Conservation (phyloP, 257 asterid species). For the Plantago major region DNA sequence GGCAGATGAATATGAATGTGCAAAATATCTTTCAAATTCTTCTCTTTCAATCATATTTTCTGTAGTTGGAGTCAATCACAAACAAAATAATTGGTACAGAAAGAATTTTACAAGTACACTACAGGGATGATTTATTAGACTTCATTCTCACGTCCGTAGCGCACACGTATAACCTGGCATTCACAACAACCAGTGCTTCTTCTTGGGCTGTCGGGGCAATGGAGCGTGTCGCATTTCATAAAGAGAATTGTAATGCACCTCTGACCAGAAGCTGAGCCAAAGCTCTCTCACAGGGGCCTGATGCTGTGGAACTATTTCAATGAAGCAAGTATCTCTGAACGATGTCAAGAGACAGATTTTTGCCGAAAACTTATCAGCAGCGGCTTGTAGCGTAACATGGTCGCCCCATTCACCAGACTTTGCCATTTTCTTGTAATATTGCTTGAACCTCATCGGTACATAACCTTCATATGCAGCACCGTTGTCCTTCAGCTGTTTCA, state of each 20-base stretch:
- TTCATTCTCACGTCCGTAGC: too few species aligned
- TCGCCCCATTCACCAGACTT: conserved; percentile 75
- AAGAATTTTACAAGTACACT: neutral
- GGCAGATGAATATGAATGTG: too few species aligned
- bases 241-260: conserved; percentile 69
- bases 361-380: conserved; percentile 70
- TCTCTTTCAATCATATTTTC: too few species aligned
- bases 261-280: conserved; percentile 73
- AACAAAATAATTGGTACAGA: neutral
- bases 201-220: conserved; percentile 32
- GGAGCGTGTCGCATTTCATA: conserved; percentile 50
- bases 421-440: conserved; percentile 63
- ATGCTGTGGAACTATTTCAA: conserved; percentile 50
- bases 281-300: conserved; percentile 53
- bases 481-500: conserved; percentile 62
- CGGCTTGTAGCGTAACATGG: conserved; percentile 72
- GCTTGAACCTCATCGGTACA: conserved; percentile 66
- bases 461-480: conserved; percentile 49
- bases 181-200: conserved; percentile 55
- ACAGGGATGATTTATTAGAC: too few species aligned
- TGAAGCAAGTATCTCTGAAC: conserved; percentile 56
- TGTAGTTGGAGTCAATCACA: too few species aligned
- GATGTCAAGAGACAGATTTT: conserved; percentile 69
- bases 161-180: neutral
- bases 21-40: too few species aligned